phyloP scores from a whole-genome alignment of 2,329 filamentous ascomycete genomes.

The Trichoderma sp. region DNA sequence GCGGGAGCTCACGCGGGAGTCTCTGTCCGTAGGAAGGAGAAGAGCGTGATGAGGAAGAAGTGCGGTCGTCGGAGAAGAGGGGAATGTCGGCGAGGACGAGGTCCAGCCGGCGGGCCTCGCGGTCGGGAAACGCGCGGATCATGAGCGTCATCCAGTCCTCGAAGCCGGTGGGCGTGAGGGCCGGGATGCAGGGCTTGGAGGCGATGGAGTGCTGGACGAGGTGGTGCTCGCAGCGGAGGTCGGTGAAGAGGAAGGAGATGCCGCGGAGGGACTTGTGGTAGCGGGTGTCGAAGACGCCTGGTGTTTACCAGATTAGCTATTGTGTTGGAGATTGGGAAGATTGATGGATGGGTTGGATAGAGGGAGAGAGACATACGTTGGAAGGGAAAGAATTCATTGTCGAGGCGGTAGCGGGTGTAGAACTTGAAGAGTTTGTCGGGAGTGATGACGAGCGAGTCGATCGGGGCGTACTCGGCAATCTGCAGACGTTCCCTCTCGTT shows the following conservation, averaged over 20 bases:
- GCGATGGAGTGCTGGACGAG: constrained; percentile 59
- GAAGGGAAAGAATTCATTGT: constrained; percentile 70
- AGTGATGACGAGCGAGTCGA: constrained; percentile 63
- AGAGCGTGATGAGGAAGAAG: not conserved
- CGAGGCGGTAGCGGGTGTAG: constrained; percentile 67
- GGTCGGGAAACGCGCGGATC: constrained; percentile 74
- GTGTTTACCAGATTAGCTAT: too few species aligned
- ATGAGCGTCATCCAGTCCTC: constrained; percentile 71
- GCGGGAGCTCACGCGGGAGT: constrained; percentile 65
- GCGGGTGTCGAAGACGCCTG: constrained; percentile 57
- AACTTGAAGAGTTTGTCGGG: constrained; percentile 75
- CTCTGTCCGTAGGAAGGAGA: constrained; percentile 35
- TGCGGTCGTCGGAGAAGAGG: constrained; percentile 51
- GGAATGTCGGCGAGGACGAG: constrained; percentile 71
- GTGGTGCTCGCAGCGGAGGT: constrained; percentile 63
- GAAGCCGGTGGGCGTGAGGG: constrained; percentile 69
- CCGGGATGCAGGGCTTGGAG: constrained; percentile 61
- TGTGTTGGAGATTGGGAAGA: too few species aligned
- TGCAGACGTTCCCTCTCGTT: constrained; percentile 28
- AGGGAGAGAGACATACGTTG: constrained; percentile 51
- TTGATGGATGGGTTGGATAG: not conserved
- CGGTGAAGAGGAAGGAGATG: constrained; percentile 55
- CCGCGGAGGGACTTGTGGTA: constrained; percentile 35
- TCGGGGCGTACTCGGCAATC: constrained; percentile 40
- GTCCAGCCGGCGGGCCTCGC: constrained; percentile 70